Evolutionary conservation across 139 green algal genomes (phyloP).

Genomic region (Yamagishiella unicocca): DNA sequence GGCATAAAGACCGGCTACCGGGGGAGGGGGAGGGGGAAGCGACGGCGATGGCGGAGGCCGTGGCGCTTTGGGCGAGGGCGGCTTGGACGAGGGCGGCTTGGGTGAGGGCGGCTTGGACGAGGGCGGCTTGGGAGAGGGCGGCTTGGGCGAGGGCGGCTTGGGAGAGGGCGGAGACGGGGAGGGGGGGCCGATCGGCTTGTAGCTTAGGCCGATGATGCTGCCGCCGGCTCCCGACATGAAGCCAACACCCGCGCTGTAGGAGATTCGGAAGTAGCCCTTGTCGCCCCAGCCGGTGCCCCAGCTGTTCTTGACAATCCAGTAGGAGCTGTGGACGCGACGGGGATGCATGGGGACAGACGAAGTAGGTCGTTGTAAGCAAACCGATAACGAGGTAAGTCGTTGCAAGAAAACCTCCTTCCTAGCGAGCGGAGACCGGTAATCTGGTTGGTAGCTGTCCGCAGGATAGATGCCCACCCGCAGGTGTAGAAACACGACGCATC

Average conservation of each 20-base stretch:
- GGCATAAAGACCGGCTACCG: too few relatives aligned
- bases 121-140: background rate
- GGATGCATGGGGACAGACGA: background rate
- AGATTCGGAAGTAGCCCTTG: slow-evolving; percentile 79
- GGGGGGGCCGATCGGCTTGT: background rate
- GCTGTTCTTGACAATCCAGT: slow-evolving; percentile 96
- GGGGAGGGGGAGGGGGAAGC: background rate
- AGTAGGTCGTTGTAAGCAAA: background rate
- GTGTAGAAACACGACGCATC: background rate
- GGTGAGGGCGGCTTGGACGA: background rate
- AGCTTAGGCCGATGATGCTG: background rate
- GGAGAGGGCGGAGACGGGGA: background rate
- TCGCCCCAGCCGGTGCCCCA: slow-evolving; percentile 94
- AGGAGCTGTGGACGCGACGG: slow-evolving; percentile 71
- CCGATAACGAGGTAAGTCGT: background rate
- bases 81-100: too few relatives aligned
- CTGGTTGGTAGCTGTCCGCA: background rate
- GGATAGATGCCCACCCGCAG: background rate
- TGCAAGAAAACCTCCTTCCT: background rate
- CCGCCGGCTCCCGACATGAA: background rate
- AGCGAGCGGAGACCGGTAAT: background rate
- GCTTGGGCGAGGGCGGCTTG: background rate
- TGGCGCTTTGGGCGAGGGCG: background rate
- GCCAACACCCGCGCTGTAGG: slow-evolving; percentile 12
- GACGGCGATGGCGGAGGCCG: background rate